A percentile compares a stretch with the other conserved stretches of the same genome.
Evolutionary conservation across 768 basidiomycete genomes (phyloP).

Genomic region (Suillus discolor): DNA sequence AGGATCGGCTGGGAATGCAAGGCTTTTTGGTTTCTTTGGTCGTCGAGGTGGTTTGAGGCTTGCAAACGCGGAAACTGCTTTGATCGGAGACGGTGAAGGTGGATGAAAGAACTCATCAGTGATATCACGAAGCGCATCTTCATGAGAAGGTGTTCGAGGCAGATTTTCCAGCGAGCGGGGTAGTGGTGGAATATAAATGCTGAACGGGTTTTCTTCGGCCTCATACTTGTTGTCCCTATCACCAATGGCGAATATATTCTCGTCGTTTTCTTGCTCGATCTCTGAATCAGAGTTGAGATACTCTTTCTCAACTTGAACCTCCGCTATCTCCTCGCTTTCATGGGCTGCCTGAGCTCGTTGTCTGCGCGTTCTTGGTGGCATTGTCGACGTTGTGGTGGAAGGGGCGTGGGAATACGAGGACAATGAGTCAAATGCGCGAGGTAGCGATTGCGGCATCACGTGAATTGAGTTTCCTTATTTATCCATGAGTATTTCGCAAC

Average conservation of each 20-base stretch:
- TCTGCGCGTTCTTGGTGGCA: constrained; percentile 22
- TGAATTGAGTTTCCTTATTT: constrained; percentile 4
- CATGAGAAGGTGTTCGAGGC: constrained; percentile 26
- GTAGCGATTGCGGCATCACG: not conserved
- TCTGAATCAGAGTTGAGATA: not conserved
- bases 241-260: constrained; percentile 8
- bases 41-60: constrained; percentile 31
- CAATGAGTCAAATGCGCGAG: not conserved
- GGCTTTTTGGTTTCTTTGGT: constrained; percentile 34
- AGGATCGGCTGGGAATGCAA: constrained; percentile 32
- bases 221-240: constrained; percentile 2
- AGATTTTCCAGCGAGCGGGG: constrained; percentile 16
- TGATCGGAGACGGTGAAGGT: constrained; percentile 33
- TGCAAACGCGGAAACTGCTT: constrained; percentile 15
- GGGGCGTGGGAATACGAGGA: constrained; percentile 23
- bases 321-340: constrained; percentile 20
- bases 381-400: constrained; percentile 7
- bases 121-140: constrained; percentile 33
- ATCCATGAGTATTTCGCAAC: not conserved
- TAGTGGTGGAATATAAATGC: constrained; percentile 8
- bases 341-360: constrained; percentile 16
- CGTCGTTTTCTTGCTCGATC: constrained; percentile 8
- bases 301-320: not conserved
- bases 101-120: constrained; percentile 38
- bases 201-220: constrained; percentile 18